Evolutionary conservation across 2,329 filamentous ascomycete species (phyloP), one percentile per base, ranked within the genome.

Genomic region (Colletotrichum sp.): DNA sequence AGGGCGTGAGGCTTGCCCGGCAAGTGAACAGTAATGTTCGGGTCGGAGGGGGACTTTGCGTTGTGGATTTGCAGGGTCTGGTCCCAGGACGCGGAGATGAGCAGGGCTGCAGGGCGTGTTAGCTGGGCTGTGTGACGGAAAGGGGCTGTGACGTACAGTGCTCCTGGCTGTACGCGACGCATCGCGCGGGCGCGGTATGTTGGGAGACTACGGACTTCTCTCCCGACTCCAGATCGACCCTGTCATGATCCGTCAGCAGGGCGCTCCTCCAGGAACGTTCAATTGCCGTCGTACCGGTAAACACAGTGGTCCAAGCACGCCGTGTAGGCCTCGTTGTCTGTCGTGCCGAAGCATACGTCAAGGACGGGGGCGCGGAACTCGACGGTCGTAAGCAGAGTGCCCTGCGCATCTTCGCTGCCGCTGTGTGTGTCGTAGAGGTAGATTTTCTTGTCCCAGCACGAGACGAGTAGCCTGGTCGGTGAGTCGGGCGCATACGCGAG

Each of bases 81-180:
- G 85, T 99, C 96, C 97, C 97, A 99, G 8, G 96, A 98, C 69
- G 95, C 95, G 71, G 96, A 98, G 79, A 99, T 89, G 74, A 99
- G 90, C 78, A 98, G 88, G 65, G 91, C 91, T 93, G 78, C 12
- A 60, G 13, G 13, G 63, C 65, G 36, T 10, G 69, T 62, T 30
- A 77, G 75, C 52, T 36, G 59, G 24, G n/a, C 39, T 24, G 21
- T 9, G 28, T 34, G 60, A 39, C 60, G 16, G 28, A 36, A 26
- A 30, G n/a, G 3, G 30, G 16, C 55, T 28, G 64, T n/a, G 28
- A 83, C 89, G 81, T 80, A 92, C 92, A 92, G 83, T 96, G 92
- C 78, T 94, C 89, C 77, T 89, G 89, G 85, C 93, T 96, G 88
- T 96, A 99, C 77, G 95, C 93, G 71, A 99, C 92, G 78, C 92